These are phyloP conservation scores for Graphilbum ipis-grandicollis DNA, from an alignment of 2,329 filamentous ascomycete genomes.

Conservation along the genomic window DNA sequence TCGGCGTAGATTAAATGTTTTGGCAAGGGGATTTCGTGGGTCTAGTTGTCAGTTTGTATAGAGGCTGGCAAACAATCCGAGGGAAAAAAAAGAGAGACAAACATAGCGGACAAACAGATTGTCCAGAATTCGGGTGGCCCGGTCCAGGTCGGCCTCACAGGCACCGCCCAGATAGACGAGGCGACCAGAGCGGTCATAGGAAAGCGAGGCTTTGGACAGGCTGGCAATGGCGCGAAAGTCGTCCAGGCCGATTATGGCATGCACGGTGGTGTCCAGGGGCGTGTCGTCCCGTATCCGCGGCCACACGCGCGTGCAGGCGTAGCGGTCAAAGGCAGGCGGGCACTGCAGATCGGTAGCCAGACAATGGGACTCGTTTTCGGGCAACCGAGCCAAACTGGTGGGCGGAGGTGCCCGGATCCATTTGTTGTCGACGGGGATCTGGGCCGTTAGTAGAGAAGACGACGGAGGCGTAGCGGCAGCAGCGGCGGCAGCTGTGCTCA, in stretches of 20 bases:
- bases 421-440: not conserved
- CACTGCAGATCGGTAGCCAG: conserved; percentile 5
- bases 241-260: conserved; percentile 5
- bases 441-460: not conserved
- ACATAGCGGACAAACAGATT: conserved; percentile 10
- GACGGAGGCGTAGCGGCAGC: too few species aligned
- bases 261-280: conserved; percentile 5
- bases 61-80: not conserved
- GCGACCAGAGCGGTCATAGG: conserved; percentile 4
- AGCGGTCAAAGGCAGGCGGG: conserved; percentile 6
- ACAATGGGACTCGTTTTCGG: not conserved
- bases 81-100: not conserved
- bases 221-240: conserved; percentile 5
- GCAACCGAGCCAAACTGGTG: not conserved
- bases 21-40: not conserved
- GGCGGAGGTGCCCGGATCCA: conserved; percentile 1
- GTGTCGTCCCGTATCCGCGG: conserved; percentile 10
- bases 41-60: not conserved
- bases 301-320: conserved; percentile 9
- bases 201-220: conserved; percentile 3
- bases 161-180: conserved; percentile 10
- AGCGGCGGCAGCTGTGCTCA: not conserved
- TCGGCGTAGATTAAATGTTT: conserved; percentile 13
- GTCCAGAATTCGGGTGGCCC: conserved; percentile 6
- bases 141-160: not conserved